Conservation (phyloP, 495 filamentous ascomycete species). For the Beverwykella pulmonaria region DNA sequence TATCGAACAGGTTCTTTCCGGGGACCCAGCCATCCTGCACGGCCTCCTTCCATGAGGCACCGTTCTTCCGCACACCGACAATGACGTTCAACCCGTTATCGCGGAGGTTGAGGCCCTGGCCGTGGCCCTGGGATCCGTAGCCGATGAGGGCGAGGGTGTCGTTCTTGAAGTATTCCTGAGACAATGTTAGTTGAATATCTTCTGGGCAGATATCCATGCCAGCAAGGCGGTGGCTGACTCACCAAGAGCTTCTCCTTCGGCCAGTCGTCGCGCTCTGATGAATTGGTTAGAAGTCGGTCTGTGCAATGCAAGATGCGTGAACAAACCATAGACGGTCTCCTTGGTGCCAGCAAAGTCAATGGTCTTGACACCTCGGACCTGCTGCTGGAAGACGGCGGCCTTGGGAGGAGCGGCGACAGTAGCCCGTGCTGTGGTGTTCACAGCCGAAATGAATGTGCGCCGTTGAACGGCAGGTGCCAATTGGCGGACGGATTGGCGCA, state of each 20-base stretch:
- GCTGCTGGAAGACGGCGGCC: constrained; percentile 60
- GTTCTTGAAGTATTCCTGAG: constrained; percentile 97
- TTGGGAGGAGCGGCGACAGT: constrained; percentile 52
- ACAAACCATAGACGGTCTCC: constrained; percentile 87
- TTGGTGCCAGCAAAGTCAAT: constrained; percentile 92
- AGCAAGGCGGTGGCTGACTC: constrained; percentile 48
- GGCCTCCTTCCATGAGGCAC: constrained; percentile 97
- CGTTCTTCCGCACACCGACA: constrained; percentile 96
- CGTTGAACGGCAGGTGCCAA: constrained; percentile 62
- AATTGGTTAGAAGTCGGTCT: constrained; percentile 28
- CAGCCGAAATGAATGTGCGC: constrained; percentile 69
- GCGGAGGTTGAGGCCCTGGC: constrained; percentile 97
- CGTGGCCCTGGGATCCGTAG: constrained; percentile 98
- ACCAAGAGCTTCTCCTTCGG: constrained; percentile 94
- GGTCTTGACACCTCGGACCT: constrained; percentile 77
- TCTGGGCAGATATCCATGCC: neutral
- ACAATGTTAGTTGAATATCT: constrained; percentile 24
- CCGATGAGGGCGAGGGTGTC: constrained; percentile 98
- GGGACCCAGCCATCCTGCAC: constrained; percentile 96
- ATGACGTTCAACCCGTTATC: constrained; percentile 99
- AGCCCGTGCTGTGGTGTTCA: constrained; percentile 56
- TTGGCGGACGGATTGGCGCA: constrained; percentile 75
- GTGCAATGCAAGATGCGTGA: neutral
- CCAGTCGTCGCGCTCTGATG: constrained; percentile 92
- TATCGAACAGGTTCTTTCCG: constrained; percentile 96